These are phyloP conservation scores for Gloeophyllum trabeum DNA, from an alignment of 768 basidiomycete genomes.

Conservation along the genomic window DNA sequence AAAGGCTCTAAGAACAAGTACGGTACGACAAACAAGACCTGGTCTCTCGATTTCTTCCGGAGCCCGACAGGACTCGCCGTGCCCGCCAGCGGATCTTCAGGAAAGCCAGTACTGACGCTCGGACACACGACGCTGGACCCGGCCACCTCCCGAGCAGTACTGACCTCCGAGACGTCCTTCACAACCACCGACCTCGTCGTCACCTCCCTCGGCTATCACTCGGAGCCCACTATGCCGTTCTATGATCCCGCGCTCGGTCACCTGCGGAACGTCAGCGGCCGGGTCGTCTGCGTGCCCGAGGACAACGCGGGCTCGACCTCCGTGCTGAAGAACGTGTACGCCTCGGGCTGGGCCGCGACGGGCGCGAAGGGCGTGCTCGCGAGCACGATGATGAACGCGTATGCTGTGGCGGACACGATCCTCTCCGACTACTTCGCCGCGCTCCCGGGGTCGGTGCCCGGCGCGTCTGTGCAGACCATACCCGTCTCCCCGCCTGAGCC, in stretches of 20 bases:
- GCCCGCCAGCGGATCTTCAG: slow-evolving; percentile 11
- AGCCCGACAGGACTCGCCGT: slow-evolving; percentile 42
- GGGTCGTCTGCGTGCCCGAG: slow-evolving; percentile 27
- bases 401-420: slow-evolving; percentile 64
- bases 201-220: slow-evolving; percentile 80
- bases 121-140: slow-evolving; percentile 52
- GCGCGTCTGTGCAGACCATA: slow-evolving; percentile 5
- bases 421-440: slow-evolving; percentile 35
- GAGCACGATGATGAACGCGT: slow-evolving; percentile 88
- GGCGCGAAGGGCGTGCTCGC: slow-evolving; percentile 91
- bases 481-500: slow-evolving; percentile 3
- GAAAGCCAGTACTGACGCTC: slow-evolving; percentile 33
- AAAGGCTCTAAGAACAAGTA: slow-evolving; percentile 45
- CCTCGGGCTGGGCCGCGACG: slow-evolving; percentile 87
- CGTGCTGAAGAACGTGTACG: slow-evolving; percentile 58
- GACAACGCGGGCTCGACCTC: slow-evolving; percentile 15
- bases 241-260: slow-evolving; percentile 46
- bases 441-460: slow-evolving; percentile 5
- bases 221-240: slow-evolving; percentile 48
- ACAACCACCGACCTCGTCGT: slow-evolving; percentile 68
- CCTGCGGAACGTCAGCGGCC: slow-evolving; percentile 39
- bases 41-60: slow-evolving; percentile 77
- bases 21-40: slow-evolving; percentile 50
- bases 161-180: slow-evolving; percentile 41
- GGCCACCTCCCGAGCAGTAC: slow-evolving; percentile 31